Conservation (phyloP, 75 land plant species). For the Adiantum capillusveneris region DNA sequence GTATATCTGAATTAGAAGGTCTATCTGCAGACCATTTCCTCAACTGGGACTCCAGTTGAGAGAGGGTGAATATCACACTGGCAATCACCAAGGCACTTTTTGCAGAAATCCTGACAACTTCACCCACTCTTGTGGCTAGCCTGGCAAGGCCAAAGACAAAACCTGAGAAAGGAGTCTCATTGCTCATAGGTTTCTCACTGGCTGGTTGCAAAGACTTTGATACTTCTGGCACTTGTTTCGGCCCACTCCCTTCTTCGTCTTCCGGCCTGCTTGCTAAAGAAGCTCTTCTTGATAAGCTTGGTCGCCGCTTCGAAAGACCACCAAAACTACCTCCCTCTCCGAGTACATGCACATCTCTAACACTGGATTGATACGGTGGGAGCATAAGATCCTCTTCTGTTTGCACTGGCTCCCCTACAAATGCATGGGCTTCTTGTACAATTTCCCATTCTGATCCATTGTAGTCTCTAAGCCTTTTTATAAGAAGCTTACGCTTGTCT, state of each 20-base stretch:
- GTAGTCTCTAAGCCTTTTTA: constrained; percentile 59
- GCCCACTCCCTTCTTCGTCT: too few species aligned
- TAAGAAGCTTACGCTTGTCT: constrained; percentile 53
- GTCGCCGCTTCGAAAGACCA: neutral
- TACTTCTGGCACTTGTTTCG: too few species aligned
- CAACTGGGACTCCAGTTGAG: neutral
- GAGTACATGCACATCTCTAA: neutral
- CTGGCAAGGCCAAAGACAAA: too few species aligned
- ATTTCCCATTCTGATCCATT: constrained; percentile 70
- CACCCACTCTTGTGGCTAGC: too few species aligned
- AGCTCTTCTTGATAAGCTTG: too few species aligned
- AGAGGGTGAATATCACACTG: too few species aligned
- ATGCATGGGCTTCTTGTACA: constrained; percentile 78
- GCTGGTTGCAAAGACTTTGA: too few species aligned
- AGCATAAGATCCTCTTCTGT: constrained; percentile 57
- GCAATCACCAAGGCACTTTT: too few species aligned
- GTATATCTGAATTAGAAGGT: neutral
- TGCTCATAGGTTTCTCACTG: too few species aligned
- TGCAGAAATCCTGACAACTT: too few species aligned
- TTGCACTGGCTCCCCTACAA: constrained; percentile 72
- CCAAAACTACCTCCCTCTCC: neutral
- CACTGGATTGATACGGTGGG: constrained; percentile 66
- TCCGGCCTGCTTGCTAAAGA: too few species aligned
- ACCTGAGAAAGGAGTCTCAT: too few species aligned
- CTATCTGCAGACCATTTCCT: neutral